These are phyloP conservation scores for Aspergillus terreus DNA, from an alignment of 2,329 filamentous ascomycete genomes.

Conservation along the genomic window DNA sequence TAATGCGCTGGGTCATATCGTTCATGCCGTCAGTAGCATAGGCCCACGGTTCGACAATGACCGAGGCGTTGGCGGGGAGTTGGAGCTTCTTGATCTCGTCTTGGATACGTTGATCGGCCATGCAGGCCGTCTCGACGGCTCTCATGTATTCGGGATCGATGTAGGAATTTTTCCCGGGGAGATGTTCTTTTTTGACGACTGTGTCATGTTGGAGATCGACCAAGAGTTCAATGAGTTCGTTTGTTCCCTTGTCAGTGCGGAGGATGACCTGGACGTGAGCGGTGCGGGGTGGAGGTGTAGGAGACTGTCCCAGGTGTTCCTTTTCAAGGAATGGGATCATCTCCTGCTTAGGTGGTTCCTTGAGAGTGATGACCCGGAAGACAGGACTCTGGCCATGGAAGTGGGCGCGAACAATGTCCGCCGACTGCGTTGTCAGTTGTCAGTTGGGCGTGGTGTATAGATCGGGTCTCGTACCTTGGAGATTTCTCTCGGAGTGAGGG, in stretches of 20 bases:
- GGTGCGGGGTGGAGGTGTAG: conserved; percentile 29
- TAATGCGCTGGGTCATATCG: conserved; percentile 45
- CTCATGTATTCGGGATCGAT: conserved; percentile 45
- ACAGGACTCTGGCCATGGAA: conserved; percentile 32
- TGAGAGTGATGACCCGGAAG: conserved; percentile 51
- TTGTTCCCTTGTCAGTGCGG: conserved; percentile 4
- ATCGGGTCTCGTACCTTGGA: conserved; percentile 14
- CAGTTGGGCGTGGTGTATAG: not conserved
- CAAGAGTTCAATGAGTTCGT: conserved; percentile 19
- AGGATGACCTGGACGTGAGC: conserved; percentile 39
- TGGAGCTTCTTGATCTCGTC: conserved; percentile 36
- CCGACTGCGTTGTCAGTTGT: conserved; percentile 14
- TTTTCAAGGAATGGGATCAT: conserved; percentile 45
- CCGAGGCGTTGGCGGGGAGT: conserved; percentile 43
- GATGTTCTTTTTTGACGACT: conserved; percentile 13
- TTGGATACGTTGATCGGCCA: conserved; percentile 43
- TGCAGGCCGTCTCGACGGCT: conserved; percentile 46
- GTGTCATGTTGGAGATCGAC: conserved; percentile 17
- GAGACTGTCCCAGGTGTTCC: conserved; percentile 33
- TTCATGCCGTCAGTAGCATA: conserved; percentile 51
- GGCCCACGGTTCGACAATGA: conserved; percentile 54
- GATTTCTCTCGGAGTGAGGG: conserved; percentile 29
- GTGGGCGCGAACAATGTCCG: conserved; percentile 29
- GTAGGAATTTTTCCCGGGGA: conserved; percentile 24
- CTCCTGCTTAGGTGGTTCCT: conserved; percentile 49